Evolutionary conservation across 306 rosid species (phyloP), one percentile per base, ranked within the genome.

Genomic region (Prunus mume): DNA sequence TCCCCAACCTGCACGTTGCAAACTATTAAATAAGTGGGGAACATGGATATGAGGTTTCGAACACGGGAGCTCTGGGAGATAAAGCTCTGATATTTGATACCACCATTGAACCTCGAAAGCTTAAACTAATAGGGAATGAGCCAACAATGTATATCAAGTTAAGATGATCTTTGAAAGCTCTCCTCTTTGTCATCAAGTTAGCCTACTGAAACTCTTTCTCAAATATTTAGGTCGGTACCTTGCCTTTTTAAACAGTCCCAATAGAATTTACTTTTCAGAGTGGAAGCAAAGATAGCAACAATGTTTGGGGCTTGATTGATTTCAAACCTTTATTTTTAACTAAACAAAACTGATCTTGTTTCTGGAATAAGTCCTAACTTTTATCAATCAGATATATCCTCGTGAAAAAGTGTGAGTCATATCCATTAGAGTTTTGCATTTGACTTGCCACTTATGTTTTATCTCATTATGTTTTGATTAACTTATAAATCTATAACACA

Each of bases 401-500:
- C 2, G 32, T 4, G 17, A 47, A 50, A 30, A 7, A 52, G 19
- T 55, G 46, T 8, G 41, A 52, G 71, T 81, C 19, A 15, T 74
- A 3, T 71, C 52, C 61, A 54, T 46, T 55, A 19, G 30, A 52
- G 65, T 62, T 65, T 43, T 14, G 51, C 50, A 66, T 62, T 43
- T 54, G 14, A 20, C 62, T 51, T 56, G 46, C 43, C 46, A 38
- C 32, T 28, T 50, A 63, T 57, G 57, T 67, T 68, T 18, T 45
- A 52, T 69, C 20, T 13, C 38, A 55, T 20, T 70, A 68, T 38
- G 69, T 63, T 43, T 68, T 55, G 64, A 66, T 20, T 22, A 76
- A n/a, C 54, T 46, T 30, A 7, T 63, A 30, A 63, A 63, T 63
- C 18, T 17, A 6, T 66, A 69, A 50, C 80, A 82, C 3, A 65